Evolutionary conservation across 495 filamentous ascomycete species (phyloP).

Genomic region (Jackrogersella minutella): DNA sequence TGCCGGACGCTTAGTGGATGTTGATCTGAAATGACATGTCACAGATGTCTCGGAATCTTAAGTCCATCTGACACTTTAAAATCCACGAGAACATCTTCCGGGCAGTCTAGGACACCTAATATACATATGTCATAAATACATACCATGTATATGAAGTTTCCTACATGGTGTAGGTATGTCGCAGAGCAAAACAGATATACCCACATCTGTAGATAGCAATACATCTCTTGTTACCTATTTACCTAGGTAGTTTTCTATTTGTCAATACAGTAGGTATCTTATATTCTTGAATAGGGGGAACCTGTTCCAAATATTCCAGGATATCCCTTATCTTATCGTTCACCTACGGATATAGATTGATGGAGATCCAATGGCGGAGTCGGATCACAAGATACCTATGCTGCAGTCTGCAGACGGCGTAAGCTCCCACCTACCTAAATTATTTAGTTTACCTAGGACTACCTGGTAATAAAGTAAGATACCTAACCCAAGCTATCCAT

Average conservation of each 20-base stretch:
- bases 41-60: conserved; percentile 3
- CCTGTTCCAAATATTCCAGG: too few relatives aligned
- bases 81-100: background rate
- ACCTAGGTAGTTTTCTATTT: too few relatives aligned
- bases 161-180: too few relatives aligned
- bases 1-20: background rate
- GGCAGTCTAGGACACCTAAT: too few relatives aligned
- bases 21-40: background rate
- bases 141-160: too few relatives aligned
- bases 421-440: background rate
- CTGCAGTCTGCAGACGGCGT: conserved; percentile 9
- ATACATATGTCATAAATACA: too few relatives aligned
- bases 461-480: too few relatives aligned
- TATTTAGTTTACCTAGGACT: too few relatives aligned
- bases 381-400: conserved; percentile 30
- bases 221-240: too few relatives aligned
- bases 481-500: too few relatives aligned
- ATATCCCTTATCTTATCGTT: conserved; percentile 28
- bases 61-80: conserved; percentile 14
- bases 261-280: background rate
- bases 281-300: conserved; percentile 10
- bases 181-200: too few relatives aligned
- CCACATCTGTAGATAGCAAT: background rate
- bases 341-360: too few relatives aligned
- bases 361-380: conserved; percentile 27